Conservation (phyloP, 805 yeast genomes). For the Myxozyma sirexii region DNA sequence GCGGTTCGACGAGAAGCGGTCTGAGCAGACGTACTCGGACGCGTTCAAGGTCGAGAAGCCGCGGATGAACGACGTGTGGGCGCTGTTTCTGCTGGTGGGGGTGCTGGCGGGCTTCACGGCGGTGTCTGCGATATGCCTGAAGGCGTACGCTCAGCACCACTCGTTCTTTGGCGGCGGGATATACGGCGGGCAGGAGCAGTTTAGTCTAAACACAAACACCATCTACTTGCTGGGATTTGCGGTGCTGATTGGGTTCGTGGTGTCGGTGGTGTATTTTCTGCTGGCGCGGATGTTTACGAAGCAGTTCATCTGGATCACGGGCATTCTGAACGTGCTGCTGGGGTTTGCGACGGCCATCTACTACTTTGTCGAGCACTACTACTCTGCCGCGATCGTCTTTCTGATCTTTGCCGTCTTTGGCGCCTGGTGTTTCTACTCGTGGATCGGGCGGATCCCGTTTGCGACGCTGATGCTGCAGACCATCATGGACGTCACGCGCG, state of each 20-base stretch:
- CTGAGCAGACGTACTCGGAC: slow-evolving; percentile 58
- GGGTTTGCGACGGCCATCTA: slow-evolving; percentile 78
- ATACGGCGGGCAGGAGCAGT: slow-evolving; percentile 54
- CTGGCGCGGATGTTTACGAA: slow-evolving; percentile 68
- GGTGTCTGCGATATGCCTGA: slow-evolving; percentile 67
- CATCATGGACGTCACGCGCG: slow-evolving; percentile 75
- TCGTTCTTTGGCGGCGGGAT: slow-evolving; percentile 64
- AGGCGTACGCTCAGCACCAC: slow-evolving; percentile 61
- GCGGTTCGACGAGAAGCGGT: slow-evolving; percentile 7
- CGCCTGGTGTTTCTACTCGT: slow-evolving; percentile 72
- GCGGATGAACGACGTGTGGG: slow-evolving; percentile 65
- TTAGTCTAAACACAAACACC: slow-evolving; percentile 74
- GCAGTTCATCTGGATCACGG: slow-evolving; percentile 67
- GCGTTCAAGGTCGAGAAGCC: slow-evolving; percentile 69
- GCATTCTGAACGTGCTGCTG: slow-evolving; percentile 64
- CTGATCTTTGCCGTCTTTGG: slow-evolving; percentile 64
- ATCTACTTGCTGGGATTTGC: slow-evolving; percentile 69
- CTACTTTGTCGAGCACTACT: slow-evolving; percentile 67
- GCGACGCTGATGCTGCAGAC: slow-evolving; percentile 69
- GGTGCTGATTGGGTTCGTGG: slow-evolving; percentile 59
- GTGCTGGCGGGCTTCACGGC: slow-evolving; percentile 65
- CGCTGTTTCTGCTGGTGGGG: slow-evolving; percentile 59
- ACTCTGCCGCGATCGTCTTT: slow-evolving; percentile 79
- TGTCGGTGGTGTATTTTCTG: slow-evolving; percentile 58
- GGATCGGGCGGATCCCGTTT: slow-evolving; percentile 71